These are phyloP conservation scores for Hyaloscypha hepaticicola DNA, from an alignment of 495 filamentous ascomycete species.

Conservation along the genomic window DNA sequence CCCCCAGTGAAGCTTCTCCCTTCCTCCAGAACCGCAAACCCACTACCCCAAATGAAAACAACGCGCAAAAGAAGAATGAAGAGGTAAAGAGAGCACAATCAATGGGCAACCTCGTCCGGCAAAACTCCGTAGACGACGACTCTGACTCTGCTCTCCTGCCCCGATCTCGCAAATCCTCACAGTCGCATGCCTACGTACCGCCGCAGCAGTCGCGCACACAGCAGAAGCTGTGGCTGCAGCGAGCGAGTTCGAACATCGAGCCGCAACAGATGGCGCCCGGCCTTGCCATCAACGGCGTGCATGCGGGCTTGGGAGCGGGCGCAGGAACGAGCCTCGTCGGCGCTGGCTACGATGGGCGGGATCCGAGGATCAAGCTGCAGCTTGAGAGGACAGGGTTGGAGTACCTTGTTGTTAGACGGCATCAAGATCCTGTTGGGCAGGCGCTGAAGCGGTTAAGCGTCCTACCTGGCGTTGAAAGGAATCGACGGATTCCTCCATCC, in stretches of 20 bases:
- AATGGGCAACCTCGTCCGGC: constrained; percentile 38
- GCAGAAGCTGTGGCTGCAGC: constrained; percentile 69
- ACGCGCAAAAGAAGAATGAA: constrained; percentile 9
- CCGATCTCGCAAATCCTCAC: constrained; percentile 32
- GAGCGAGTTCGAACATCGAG: constrained; percentile 65
- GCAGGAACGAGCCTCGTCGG: constrained; percentile 35
- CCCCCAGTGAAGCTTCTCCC: constrained; percentile 31
- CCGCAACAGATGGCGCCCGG: constrained; percentile 40
- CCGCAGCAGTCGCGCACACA: constrained; percentile 62
- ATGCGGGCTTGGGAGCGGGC: constrained; percentile 32
- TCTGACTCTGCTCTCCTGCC: constrained; percentile 41
- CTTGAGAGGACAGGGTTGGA: constrained; percentile 64
- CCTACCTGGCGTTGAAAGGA: constrained; percentile 47
- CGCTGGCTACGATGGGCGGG: constrained; percentile 45
- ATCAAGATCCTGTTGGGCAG: constrained; percentile 62
- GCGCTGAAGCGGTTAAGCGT: constrained; percentile 53
- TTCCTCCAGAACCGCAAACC: constrained; percentile 23
- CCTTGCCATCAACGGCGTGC: constrained; percentile 40
- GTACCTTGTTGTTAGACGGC: constrained; percentile 65
- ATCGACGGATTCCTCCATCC: constrained; percentile 42
- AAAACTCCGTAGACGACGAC: constrained; percentile 37
- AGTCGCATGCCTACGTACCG: constrained; percentile 37
- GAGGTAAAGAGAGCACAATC: constrained; percentile 38
- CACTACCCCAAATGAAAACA: background rate
- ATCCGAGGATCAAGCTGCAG: constrained; percentile 53